These are phyloP conservation scores for Gremmenia infestans DNA, from an alignment of 2,329 filamentous ascomycete genomes.

Conservation along the genomic window DNA sequence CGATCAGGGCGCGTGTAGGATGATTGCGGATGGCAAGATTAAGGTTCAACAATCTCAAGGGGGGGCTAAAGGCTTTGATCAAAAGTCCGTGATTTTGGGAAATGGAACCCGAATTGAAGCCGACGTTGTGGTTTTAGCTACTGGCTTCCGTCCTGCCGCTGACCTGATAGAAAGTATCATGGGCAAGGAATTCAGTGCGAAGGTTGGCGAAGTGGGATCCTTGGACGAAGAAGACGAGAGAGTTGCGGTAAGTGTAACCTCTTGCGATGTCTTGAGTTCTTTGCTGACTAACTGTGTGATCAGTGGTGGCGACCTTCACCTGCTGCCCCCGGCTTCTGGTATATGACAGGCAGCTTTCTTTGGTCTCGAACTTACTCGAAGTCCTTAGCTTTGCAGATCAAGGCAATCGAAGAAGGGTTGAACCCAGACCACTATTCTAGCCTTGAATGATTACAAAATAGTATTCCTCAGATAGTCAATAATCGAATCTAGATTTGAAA, in stretches of 20 bases:
- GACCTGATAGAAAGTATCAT: not conserved
- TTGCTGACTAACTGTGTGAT: not conserved
- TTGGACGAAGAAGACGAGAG: not conserved
- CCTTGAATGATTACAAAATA: no score
- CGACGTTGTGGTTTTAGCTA: not conserved
- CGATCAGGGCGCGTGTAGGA: slow-evolving; percentile 35
- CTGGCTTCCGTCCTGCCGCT: not conserved
- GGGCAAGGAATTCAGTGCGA: not conserved
- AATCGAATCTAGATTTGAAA: no score
- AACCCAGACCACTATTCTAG: not conserved
- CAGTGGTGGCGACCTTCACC: not conserved
- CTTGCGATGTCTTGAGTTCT: not conserved
- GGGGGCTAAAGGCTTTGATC: not conserved
- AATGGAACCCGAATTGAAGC: not conserved
- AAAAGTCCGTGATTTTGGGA: not conserved
- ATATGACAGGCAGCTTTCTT: not conserved
- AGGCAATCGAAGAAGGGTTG: slow-evolving; percentile 23
- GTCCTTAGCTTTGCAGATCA: slow-evolving; percentile 37
- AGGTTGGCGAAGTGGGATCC: not conserved
- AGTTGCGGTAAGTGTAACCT: not conserved
- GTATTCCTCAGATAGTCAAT: no score
- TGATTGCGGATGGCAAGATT: slow-evolving; percentile 35
- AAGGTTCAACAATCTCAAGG: not conserved
- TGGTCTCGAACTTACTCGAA: slow-evolving; percentile 33
- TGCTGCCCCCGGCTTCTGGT: not conserved